Percentiles rank a stretch among this genome's conserved stretches.
phyloP scores from a whole-genome alignment of 306 rosid genomes.

The Parietaria judaica region DNA sequence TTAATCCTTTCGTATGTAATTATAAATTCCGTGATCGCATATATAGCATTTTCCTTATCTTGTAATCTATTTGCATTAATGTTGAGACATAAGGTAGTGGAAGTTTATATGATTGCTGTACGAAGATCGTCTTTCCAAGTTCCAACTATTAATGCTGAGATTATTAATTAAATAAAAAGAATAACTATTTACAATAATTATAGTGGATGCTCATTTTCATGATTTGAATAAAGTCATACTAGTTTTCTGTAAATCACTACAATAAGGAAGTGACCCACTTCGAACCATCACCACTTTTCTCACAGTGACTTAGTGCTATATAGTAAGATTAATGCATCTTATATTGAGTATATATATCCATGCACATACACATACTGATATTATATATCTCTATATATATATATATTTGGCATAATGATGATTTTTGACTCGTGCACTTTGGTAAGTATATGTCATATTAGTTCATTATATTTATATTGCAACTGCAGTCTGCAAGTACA shows the following conservation, averaged over 20 bases:
- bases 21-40: background rate
- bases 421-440: no score
- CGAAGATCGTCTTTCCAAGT: background rate
- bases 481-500: no score
- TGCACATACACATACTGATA: no score
- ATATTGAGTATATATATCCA: no score
- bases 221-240: background rate
- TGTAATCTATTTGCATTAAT: background rate
- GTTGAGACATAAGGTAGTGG: conserved; percentile 8
- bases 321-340: no score
- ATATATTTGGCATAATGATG: no score
- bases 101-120: conserved; percentile 1
- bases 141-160: no score
- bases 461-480: no score
- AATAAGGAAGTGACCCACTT: background rate
- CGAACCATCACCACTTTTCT: no score
- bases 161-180: background rate
- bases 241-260: background rate
- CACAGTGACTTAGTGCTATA: no score
- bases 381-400: no score
- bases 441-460: no score
- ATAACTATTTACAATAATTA: background rate
- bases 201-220: background rate
- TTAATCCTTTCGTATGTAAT: background rate
- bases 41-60: background rate